Evolutionary conservation across 805 yeast species (phyloP).

Genomic region (Lipomyces kockii): DNA sequence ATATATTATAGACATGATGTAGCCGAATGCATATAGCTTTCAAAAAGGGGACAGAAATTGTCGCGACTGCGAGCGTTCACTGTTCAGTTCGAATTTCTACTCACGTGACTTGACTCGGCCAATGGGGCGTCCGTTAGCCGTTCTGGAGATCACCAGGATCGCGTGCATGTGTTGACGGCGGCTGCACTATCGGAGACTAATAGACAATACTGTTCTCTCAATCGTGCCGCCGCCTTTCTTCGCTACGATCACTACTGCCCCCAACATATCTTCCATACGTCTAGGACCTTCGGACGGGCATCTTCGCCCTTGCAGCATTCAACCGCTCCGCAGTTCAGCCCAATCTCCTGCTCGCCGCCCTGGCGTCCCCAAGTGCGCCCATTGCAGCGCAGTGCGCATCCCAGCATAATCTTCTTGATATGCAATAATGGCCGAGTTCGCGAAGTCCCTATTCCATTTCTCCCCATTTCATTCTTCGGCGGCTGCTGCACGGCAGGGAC

Average conservation of each 20-base stretch:
- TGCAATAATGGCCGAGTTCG: constrained; percentile 35
- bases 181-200: not conserved
- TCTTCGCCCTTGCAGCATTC: not conserved
- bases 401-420: not conserved
- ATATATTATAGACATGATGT: constrained; percentile 27
- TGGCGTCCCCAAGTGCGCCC: constrained; percentile 15
- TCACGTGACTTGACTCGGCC: not conserved
- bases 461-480: constrained; percentile 28
- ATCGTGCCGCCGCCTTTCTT: not conserved
- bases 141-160: not conserved
- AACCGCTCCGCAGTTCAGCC: not conserved
- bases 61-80: too few species aligned
- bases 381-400: constrained; percentile 8
- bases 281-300: not conserved
- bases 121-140: not conserved
- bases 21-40: not conserved
- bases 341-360: constrained; percentile 7
- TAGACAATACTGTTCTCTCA: not conserved
- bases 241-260: not conserved
- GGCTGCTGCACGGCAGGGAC: constrained; percentile 1
- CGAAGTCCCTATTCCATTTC: constrained; percentile 36
- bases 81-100: not conserved
- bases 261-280: not conserved
- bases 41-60: not conserved
- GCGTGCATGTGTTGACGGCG: not conserved